Evolutionary conservation across 73 alveolate species (phyloP), one percentile per base, ranked within the genome.

Genomic region (Paramecium caudatum): DNA sequence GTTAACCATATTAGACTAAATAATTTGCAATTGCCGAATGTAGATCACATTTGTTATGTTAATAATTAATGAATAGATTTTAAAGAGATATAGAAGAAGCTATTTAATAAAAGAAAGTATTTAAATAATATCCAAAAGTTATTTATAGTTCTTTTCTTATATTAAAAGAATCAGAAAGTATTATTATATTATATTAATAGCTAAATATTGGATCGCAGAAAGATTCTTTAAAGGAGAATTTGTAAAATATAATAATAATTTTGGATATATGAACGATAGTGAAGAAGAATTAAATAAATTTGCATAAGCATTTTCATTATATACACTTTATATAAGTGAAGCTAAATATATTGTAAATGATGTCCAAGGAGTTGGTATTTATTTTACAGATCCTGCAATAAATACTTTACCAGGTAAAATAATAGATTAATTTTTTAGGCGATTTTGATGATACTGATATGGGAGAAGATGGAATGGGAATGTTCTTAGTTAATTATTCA

Each of bases 371-470:
- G 65, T 74, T 37, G 88, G 65, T 8, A 15, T 0, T 17, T 74
- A 74, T 41, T 74, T 74, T 10, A 74, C 88, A 21, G 88, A 74
- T 74, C 88, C 88, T 74, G 88, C 88, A 5, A 5, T 74, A 0
- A 74, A 74, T 21, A 74, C 88, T 36, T 2, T n/a, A 1, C 7
- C 0, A 41, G 88, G 69, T 43, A 43, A 17, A 4, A 8, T 0
- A 27, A 19, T 15, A 21, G 4, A 74, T 15, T 27, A 74, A n/a
- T n/a, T 8, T 39, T 12, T 0, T 39, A 41, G 68, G 69, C 2
- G 39, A 74, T 36, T 74, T 41, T 39, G 88, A 74, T 74, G 88
- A 74, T n/a, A 74, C 88, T 41, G 88, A 74, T 45, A 19, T 74
- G 55, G 88, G 88, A 21, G 10, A 41, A 74, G 88, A 74, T n/a